Base-by-base conservation (phyloP, 1,284 basidiomycete species). In the Cyathus pygmaeus region DNA sequence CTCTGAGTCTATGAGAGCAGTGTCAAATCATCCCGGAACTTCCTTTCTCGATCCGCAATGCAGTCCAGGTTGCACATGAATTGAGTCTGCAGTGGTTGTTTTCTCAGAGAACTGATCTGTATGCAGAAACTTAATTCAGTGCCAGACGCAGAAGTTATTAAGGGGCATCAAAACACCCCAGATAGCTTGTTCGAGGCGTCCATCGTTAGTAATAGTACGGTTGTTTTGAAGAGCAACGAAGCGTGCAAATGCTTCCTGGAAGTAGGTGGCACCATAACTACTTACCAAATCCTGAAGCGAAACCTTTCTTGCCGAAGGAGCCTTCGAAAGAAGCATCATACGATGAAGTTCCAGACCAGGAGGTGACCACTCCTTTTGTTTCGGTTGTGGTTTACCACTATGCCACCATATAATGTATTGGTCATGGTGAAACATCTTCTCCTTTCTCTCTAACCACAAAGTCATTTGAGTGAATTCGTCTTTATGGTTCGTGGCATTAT, bases 111-210 rank as follows among this genome's bases (percentile, higher is more conserved):
- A 33, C 11, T 65, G 59, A 55, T 68, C 62, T 1, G 46, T 36
- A 4, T 54, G 53, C 17, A 47, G 26, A 51, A 64, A 70, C 57
- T 75, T 73, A 60, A 75, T 65, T 10, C 59, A 53, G 56, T 76
- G 71, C 55, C 63, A 74, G 2, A 71, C 69, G 2, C 71, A 57
- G 11, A 75, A 55, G 2, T 29, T 53, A 3, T 23, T 58, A 53
- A 73, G 72, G 2, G 63, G 67, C 9, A 73, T 56, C 11, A 44
- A 52, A 24, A 69, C 15, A 42, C 64, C 54, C 24, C 46, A 51
- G 2, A 70, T 51, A 2, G 51, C 53, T 11, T 55, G 31, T 50
- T 73, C 65, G 9, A 74, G 27, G n/a, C n/a, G n/a, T n/a, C n/a
- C n/a, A n/a, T n/a, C n/a, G n/a, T n/a, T n/a, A n/a, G n/a, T n/a